Evolutionary conservation across 768 basidiomycete genomes (phyloP).

Genomic region (Rhodotorula taiwanensis): DNA sequence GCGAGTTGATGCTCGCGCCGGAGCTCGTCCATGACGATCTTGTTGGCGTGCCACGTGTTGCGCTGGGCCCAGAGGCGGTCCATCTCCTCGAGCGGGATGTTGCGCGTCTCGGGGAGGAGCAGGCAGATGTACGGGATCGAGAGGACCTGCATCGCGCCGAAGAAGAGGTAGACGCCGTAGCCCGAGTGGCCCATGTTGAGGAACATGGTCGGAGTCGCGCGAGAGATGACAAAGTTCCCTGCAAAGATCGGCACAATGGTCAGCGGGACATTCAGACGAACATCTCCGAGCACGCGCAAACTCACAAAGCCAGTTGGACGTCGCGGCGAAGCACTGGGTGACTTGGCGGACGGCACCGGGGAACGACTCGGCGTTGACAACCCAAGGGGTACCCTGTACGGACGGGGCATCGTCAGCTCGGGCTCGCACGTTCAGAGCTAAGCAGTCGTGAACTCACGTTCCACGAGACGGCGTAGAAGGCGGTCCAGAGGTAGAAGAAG

Average conservation of each 20-base stretch:
- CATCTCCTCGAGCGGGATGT: constrained; percentile 51
- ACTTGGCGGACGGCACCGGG: constrained; percentile 43
- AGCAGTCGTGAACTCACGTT: constrained; percentile 10
- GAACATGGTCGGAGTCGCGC: constrained; percentile 44
- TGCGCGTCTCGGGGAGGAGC: constrained; percentile 50
- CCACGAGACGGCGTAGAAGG: constrained; percentile 39
- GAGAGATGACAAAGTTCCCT: constrained; percentile 42
- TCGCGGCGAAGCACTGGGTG: constrained; percentile 39
- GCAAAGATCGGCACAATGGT: background rate
- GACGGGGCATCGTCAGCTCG: constrained; percentile 16
- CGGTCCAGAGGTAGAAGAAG: constrained; percentile 42
- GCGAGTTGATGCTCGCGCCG: constrained; percentile 16
- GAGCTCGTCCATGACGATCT: constrained; percentile 26
- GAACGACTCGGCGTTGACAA: constrained; percentile 51
- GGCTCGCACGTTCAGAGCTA: too few relatives aligned
- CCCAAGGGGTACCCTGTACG: constrained; percentile 51
- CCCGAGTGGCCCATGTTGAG: constrained; percentile 38
- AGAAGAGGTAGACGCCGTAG: constrained; percentile 42
- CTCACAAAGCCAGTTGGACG: constrained; percentile 35
- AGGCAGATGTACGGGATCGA: constrained; percentile 51
- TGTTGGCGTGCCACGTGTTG: constrained; percentile 31
- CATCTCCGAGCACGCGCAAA: constrained; percentile 28
- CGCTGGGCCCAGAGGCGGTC: constrained; percentile 32
- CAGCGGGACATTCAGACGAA: too few relatives aligned
- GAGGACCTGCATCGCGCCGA: constrained; percentile 34